These are phyloP conservation scores for Kwoniella shivajii DNA, from an alignment of 1,284 basidiomycete species.

Conservation along the genomic window DNA sequence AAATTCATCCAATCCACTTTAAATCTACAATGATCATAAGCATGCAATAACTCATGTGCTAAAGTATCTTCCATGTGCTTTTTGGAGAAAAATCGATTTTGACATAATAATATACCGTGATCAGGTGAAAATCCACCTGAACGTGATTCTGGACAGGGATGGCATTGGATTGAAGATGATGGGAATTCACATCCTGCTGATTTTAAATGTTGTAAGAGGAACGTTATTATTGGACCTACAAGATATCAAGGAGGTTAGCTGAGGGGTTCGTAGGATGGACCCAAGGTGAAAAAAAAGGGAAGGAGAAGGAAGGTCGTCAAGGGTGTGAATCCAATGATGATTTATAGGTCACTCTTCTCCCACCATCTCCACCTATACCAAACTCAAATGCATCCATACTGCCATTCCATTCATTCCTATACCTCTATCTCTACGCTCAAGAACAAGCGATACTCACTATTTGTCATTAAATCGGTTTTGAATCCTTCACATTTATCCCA, in stretches of 20 bases:
- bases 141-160: slow-evolving; percentile 71
- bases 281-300: too few species aligned
- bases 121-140: slow-evolving; percentile 82
- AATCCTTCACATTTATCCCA: slow-evolving; percentile 57
- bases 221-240: slow-evolving; percentile 77
- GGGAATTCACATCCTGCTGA: slow-evolving; percentile 68
- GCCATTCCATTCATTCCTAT: too few species aligned
- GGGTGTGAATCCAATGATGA: too few species aligned
- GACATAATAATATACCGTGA: slow-evolving; percentile 77
- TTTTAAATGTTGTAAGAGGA: slow-evolving; percentile 81
- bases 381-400: too few species aligned
- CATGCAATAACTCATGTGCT: slow-evolving; percentile 92
- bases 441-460: too few species aligned
- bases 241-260: too few species aligned
- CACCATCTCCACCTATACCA: too few species aligned
- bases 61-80: slow-evolving; percentile 90
- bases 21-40: slow-evolving; percentile 93
- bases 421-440: too few species aligned
- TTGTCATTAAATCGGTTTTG: slow-evolving; percentile 55
- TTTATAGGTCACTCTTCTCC: too few species aligned
- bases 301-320: too few species aligned
- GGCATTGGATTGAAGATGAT: slow-evolving; percentile 72
- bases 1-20: slow-evolving; percentile 89
- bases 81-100: slow-evolving; percentile 77
- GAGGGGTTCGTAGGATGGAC: too few species aligned